Percentiles rank a stretch among this genome's conserved stretches.
These are phyloP conservation scores for Backusella morwellensis DNA, from an alignment of 192 early-diverging fungal genomes.

Conservation along the genomic window DNA sequence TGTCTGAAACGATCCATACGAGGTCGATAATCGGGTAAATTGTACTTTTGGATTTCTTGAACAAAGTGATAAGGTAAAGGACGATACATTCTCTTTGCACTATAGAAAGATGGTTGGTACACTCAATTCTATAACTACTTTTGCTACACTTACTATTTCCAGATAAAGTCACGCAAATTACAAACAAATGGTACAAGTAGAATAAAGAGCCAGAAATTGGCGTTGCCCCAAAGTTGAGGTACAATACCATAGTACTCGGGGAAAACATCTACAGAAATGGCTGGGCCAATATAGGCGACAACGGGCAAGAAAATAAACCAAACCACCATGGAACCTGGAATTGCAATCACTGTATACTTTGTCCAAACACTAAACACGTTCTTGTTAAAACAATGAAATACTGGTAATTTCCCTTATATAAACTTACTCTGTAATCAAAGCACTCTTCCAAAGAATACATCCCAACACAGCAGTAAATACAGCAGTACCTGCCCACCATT, in stretches of 20 bases:
- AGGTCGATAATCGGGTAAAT: slow-evolving; percentile 97
- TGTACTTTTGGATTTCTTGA: slow-evolving; percentile 99
- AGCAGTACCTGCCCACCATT: slow-evolving; percentile 89
- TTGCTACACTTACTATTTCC: slow-evolving; percentile 82
- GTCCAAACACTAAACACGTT: slow-evolving; percentile 73
- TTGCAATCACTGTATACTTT: slow-evolving; percentile 89
- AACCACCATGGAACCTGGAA: slow-evolving; percentile 84
- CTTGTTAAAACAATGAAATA: neutral
- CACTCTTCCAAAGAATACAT: slow-evolving; percentile 90
- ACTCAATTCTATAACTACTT: neutral
- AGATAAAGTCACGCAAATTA: slow-evolving; percentile 86
- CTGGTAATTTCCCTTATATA: neutral
- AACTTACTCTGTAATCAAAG: slow-evolving; percentile 79
- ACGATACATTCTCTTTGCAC: slow-evolving; percentile 71
- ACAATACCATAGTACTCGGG: slow-evolving; percentile 75
- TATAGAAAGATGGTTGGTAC: slow-evolving; percentile 18
- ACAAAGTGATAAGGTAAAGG: slow-evolving; percentile 92
- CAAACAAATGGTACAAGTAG: slow-evolving; percentile 80
- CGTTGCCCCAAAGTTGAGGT: slow-evolving; percentile 58
- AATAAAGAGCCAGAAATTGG: slow-evolving; percentile 85
- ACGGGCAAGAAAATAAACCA: slow-evolving; percentile 89
- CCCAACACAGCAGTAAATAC: slow-evolving; percentile 87
- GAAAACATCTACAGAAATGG: slow-evolving; percentile 63
- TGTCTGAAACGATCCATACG: slow-evolving; percentile 98
- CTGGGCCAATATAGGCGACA: slow-evolving; percentile 67